Base-by-base conservation (phyloP, 2,329 filamentous ascomycete species). In the Metarhizium sp. region DNA sequence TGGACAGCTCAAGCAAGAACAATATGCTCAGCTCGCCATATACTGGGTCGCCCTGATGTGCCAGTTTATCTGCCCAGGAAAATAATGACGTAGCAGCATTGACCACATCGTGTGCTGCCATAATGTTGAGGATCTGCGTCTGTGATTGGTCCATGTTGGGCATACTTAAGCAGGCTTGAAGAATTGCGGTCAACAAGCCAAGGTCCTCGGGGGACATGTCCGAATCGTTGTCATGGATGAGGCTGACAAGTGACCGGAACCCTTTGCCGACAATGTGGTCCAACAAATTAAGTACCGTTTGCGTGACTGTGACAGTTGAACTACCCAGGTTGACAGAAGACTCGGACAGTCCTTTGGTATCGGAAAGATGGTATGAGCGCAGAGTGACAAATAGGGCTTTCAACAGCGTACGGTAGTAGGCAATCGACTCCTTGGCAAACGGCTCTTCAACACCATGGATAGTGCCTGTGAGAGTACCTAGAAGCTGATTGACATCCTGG, bases 11-110 rank as follows among this genome's bases (percentile, higher is more conserved):
- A 25, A 96, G 82, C 14, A 99, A 78, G 70, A 97, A 95, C 30
- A 92, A 79, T 45, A 96, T 80, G 63, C 88, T 89, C n/a, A 96
- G 81, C 67, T 96, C 92, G 60, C 92, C 94, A 69, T 96, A 97
- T 34, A 97, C 77, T 0, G 94, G 92, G 66, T 97, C 92, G 32
- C 85, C 84, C 55, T 87, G 81, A 40, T 87, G 79, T 0, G 87
- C 81, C 29, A 97, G 78, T 61, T 86, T 84, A 69, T 97, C 91
- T 4, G 92, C 84, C 94, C 94, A 99, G 0, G 91, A 96, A 71
- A 92, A 97, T 5, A 99, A 79, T 38, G 88, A 90, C 6, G 87
- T 85, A 0, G 91, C 92, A 58, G 91, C 88, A 63, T 92, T 88
- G 49, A 90, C 79, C 1, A 86, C 86, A 59, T 88, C 85, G 66